These are phyloP conservation scores for Hordeum pubiflorum DNA, from an alignment of 202 grass and related monocot genomes.

Conservation along the genomic window DNA sequence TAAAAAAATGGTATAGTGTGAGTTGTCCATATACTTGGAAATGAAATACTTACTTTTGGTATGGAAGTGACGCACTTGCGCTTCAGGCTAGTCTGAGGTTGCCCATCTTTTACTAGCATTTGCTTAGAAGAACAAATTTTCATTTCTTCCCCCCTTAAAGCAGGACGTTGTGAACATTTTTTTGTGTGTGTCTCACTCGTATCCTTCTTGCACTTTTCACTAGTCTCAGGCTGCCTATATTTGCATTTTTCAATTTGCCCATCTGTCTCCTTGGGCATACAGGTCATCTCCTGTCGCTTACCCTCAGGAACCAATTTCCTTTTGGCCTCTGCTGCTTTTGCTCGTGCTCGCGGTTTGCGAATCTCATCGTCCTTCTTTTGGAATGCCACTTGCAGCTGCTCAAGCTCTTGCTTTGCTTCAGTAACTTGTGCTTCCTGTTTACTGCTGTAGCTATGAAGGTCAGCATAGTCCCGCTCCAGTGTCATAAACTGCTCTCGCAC, in stretches of 20 bases:
- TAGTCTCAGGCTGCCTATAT: not conserved
- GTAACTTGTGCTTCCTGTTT: constrained; percentile 29
- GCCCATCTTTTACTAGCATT: not conserved
- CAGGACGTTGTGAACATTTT: not conserved
- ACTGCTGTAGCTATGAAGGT: constrained; percentile 23
- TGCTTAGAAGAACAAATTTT: not conserved
- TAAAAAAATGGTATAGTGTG: not conserved
- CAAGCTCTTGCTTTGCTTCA: constrained; percentile 40
- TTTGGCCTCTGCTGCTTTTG: constrained; percentile 20
- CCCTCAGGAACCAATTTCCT: constrained; percentile 19
- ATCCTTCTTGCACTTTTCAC: not conserved
- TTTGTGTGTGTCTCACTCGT: not conserved
- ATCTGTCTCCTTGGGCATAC: constrained; percentile 29
- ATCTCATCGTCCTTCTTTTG: constrained; percentile 49
- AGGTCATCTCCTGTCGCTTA: constrained; percentile 25
- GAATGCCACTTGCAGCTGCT: constrained; percentile 14
- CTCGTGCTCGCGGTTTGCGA: constrained; percentile 1
- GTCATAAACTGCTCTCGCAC: constrained; percentile 59
- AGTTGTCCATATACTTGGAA: not conserved
- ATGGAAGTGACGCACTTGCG: not conserved
- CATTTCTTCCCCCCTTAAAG: not conserved
- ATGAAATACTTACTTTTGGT: not conserved
- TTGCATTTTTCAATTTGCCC: not conserved
- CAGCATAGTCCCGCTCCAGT: constrained; percentile 44
- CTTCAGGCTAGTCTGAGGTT: constrained; percentile 20